phyloP scores from a whole-genome alignment of 257 asterid genomes.

The Plantago elongata region DNA sequence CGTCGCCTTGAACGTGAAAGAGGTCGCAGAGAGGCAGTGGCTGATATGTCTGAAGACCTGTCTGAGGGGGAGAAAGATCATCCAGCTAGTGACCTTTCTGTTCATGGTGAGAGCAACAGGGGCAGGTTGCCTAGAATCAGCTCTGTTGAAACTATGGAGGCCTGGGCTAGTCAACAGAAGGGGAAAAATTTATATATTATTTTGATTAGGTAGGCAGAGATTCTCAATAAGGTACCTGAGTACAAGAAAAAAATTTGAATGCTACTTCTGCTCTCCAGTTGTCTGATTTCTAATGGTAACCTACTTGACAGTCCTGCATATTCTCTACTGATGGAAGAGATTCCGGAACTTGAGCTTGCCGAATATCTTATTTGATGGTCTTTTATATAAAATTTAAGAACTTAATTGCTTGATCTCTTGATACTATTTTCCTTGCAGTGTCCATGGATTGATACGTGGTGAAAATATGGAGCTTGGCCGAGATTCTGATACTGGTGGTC shows the following conservation, averaged over 20 bases:
- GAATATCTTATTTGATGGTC: not conserved
- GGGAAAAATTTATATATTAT: conserved; percentile 30
- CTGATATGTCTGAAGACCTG: conserved; percentile 31
- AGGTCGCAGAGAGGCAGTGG: conserved; percentile 27
- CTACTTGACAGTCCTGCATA: not conserved
- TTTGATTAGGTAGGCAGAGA: conserved; percentile 22
- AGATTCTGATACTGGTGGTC: conserved; percentile 35
- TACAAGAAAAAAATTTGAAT: not conserved
- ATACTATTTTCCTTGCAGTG: conserved; percentile 17
- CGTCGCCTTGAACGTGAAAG: conserved; percentile 27
- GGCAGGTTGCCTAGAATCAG: conserved; percentile 23
- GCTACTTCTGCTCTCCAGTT: not conserved
- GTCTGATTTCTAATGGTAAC: not conserved
- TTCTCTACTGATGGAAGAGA: not conserved
- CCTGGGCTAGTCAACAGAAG: conserved; percentile 23
- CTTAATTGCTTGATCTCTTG: not conserved
- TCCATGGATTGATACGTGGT: conserved; percentile 33
- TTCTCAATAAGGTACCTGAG: not conserved
- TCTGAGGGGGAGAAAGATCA: conserved; percentile 33
- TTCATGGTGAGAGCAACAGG: conserved; percentile 18
- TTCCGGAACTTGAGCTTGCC: not conserved
- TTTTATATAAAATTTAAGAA: not conserved
- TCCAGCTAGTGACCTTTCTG: conserved; percentile 14
- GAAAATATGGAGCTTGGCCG: conserved; percentile 37
- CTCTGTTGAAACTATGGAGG: conserved; percentile 24